Percentiles rank a stretch among this genome's conserved stretches.
phyloP scores from a whole-genome alignment of 2,329 filamentous ascomycete genomes.

The Colletotrichum zoysiae region DNA sequence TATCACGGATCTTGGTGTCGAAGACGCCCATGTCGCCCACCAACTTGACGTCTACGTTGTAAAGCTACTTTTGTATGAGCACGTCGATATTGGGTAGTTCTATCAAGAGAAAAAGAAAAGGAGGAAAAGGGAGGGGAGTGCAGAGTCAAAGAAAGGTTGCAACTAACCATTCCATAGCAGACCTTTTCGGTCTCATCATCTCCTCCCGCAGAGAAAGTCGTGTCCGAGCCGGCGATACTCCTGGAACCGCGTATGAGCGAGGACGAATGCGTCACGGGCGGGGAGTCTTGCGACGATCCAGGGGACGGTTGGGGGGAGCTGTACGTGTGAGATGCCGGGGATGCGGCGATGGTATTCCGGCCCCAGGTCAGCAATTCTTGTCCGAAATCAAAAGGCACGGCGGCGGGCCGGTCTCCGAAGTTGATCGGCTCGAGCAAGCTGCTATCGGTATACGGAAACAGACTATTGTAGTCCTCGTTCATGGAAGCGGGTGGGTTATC shows the following conservation, averaged over 20 bases:
- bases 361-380: constrained; percentile 13
- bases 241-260: constrained; percentile 25
- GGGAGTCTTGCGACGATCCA: constrained; percentile 23
- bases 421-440: constrained; percentile 11
- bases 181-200: constrained; percentile 41
- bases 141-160: not conserved
- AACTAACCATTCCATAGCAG: constrained; percentile 48
- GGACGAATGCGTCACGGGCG: constrained; percentile 27
- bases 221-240: constrained; percentile 26
- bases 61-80: constrained; percentile 39
- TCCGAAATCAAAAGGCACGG: not conserved
- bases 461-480: constrained; percentile 1
- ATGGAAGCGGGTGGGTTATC: not conserved
- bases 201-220: constrained; percentile 18
- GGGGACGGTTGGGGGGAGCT: constrained; percentile 19
- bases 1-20: constrained; percentile 40
- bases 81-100: not conserved
- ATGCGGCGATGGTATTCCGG: not conserved
- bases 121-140: not conserved
- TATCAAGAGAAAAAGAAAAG: not conserved
- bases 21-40: constrained; percentile 44
- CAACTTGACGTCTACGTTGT: constrained; percentile 46
- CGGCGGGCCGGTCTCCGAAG: not conserved
- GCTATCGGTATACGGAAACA: not conserved
- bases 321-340: not conserved